phyloP scores from a whole-genome alignment of 257 asterid genomes.

The Solanum dulcamara region DNA sequence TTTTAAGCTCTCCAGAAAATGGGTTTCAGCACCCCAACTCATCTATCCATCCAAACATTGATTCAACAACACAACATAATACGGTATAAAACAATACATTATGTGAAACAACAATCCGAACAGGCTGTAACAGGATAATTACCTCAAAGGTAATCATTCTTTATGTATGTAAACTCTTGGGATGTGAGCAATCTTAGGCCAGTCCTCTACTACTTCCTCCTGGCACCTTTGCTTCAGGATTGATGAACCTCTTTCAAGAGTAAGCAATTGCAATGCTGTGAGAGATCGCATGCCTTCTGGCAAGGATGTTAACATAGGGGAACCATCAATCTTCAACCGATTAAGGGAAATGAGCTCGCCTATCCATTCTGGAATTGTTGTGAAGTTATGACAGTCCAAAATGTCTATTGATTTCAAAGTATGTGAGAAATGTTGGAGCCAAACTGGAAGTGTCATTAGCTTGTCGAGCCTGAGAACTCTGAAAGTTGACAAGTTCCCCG shows the following conservation, averaged over 20 bases:
- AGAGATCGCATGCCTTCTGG: not conserved
- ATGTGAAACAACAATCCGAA: not conserved
- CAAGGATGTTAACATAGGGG: not conserved
- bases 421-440: not conserved
- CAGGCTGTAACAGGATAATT: not conserved
- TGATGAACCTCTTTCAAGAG: not conserved
- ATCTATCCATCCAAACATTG: not conserved
- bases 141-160: not conserved
- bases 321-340: not conserved
- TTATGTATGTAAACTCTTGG: not conserved
- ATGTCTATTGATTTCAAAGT: not conserved
- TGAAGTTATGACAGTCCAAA: not conserved
- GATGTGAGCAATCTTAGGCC: not conserved
- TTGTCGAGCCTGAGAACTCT: not conserved
- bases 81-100: not conserved
- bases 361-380: not conserved
- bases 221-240: not conserved
- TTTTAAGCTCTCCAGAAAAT: not conserved
- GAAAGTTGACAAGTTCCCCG: not conserved
- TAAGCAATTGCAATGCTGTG: not conserved
- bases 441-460: not conserved
- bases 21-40: not conserved
- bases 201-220: not conserved
- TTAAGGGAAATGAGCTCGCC: not conserved
- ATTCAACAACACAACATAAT: not conserved